Evolutionary conservation across 2,329 filamentous ascomycete species (phyloP).

Genomic region (Verruconis gallopava): DNA sequence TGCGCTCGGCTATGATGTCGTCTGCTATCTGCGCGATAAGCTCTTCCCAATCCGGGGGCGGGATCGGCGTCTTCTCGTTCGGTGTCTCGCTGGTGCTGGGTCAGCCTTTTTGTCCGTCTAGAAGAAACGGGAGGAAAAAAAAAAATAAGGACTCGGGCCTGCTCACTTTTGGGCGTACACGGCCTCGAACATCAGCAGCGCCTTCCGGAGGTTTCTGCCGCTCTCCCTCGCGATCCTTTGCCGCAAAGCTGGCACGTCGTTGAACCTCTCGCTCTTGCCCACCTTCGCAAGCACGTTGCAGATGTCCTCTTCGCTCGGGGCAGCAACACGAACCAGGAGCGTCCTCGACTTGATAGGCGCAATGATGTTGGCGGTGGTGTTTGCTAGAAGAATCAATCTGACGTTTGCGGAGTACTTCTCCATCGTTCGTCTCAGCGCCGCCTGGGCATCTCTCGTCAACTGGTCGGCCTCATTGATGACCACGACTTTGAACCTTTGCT

Average conservation of each 20-base stretch:
- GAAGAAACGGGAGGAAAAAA: constrained; percentile 6
- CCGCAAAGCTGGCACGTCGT: constrained; percentile 62
- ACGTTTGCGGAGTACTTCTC: constrained; percentile 98
- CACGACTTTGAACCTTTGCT: constrained; percentile 93
- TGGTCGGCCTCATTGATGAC: constrained; percentile 99
- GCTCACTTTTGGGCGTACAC: constrained; percentile 92
- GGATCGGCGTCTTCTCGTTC: constrained; percentile 74
- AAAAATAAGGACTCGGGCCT: constrained; percentile 5
- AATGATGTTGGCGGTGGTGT: constrained; percentile 96
- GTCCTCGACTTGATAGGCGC: constrained; percentile 93
- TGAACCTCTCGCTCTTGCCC: constrained; percentile 73
- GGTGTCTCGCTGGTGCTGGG: constrained; percentile 61
- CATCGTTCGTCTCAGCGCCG: constrained; percentile 89
- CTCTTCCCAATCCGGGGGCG: constrained; percentile 93
- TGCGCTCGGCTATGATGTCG: constrained; percentile 86
- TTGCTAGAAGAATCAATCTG: constrained; percentile 80
- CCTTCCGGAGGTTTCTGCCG: constrained; percentile 77
- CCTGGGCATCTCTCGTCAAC: constrained; percentile 85
- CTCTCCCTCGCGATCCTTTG: constrained; percentile 80
- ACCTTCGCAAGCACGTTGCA: constrained; percentile 56
- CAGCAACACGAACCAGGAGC: constrained; percentile 79
- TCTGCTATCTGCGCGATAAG: constrained; percentile 80
- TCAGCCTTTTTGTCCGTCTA: constrained; percentile 23
- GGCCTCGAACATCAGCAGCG: constrained; percentile 91
- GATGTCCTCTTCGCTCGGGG: constrained; percentile 77